Percentiles rank a stretch among this genome's conserved stretches.
These are phyloP conservation scores for Podila minutissima DNA, from an alignment of 192 early-diverging fungal species.

Conservation along the genomic window DNA sequence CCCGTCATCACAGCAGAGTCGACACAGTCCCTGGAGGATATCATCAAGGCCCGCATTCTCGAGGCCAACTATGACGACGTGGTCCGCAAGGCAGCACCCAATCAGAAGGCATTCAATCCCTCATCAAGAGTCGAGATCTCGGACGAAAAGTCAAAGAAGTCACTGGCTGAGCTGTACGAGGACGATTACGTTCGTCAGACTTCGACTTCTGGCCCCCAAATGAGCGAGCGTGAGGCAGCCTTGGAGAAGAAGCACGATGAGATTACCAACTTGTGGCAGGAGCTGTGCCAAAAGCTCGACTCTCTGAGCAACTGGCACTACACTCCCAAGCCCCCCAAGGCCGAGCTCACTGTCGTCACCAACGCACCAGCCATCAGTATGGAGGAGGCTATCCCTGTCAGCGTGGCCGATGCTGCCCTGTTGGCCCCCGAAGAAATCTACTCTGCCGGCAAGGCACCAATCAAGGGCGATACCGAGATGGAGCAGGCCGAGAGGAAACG, in stretches of 20 bases:
- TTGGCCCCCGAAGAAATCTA: conserved; percentile 93
- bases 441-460: conserved; percentile 75
- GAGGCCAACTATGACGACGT: conserved; percentile 95
- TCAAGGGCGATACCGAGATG: conserved; percentile 85
- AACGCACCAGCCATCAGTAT: conserved; percentile 88
- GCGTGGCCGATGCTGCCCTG: conserved; percentile 82
- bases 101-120: conserved; percentile 74
- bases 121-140: conserved; percentile 82
- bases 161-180: conserved; percentile 93
- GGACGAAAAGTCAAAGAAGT: conserved; percentile 88
- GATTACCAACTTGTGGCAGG: conserved; percentile 79
- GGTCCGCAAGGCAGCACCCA: conserved; percentile 85
- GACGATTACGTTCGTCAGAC: conserved; percentile 82
- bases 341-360: conserved; percentile 81
- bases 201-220: conserved; percentile 51
- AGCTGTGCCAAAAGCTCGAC: conserved; percentile 87
- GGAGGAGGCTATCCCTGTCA: conserved; percentile 95
- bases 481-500: conserved; percentile 80
- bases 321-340: conserved; percentile 80
- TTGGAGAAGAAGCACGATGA: conserved; percentile 83
- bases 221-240: conserved; percentile 81
- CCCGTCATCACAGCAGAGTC: conserved; percentile 94
- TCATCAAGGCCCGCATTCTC: conserved; percentile 93
- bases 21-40: conserved; percentile 88
- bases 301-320: conserved; percentile 96